Evolutionary conservation across 345 rosid species (phyloP).

Genomic region (Mallotus nudiflorus): DNA sequence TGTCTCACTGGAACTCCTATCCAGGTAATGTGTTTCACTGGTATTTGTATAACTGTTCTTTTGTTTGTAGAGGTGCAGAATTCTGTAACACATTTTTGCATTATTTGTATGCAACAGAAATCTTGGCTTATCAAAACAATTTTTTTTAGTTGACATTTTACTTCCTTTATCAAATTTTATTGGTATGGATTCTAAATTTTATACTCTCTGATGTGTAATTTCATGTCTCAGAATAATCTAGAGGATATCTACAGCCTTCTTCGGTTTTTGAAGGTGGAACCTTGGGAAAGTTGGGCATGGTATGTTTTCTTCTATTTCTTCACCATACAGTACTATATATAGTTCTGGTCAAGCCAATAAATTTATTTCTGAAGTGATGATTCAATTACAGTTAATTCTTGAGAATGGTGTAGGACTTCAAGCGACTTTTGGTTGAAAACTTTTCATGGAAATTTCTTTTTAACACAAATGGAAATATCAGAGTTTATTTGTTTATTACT

Average conservation of each 20-base stretch:
- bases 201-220: constrained; percentile 24
- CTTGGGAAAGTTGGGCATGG: constrained; percentile 99
- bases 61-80: not conserved
- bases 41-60: not conserved
- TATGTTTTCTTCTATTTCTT: constrained; percentile 21
- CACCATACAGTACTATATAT: not conserved
- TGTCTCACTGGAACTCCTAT: constrained; percentile 99
- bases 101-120: not conserved
- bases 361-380: constrained; percentile 17
- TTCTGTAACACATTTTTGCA: not conserved
- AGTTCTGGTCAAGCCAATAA: not conserved
- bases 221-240: constrained; percentile 65
- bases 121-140: no score
- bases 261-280: constrained; percentile 93
- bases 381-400: not conserved
- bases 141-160: no score
- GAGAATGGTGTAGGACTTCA: not conserved
- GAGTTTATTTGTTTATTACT: not conserved
- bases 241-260: constrained; percentile 95
- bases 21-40: constrained; percentile 51
- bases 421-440: not conserved
- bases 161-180: no score
- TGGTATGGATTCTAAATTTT: constrained; percentile 13
- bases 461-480: not conserved
- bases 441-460: not conserved